These are phyloP conservation scores for Cucurbita moschata DNA, from an alignment of 306 rosid genomes.

Conservation along the genomic window DNA sequence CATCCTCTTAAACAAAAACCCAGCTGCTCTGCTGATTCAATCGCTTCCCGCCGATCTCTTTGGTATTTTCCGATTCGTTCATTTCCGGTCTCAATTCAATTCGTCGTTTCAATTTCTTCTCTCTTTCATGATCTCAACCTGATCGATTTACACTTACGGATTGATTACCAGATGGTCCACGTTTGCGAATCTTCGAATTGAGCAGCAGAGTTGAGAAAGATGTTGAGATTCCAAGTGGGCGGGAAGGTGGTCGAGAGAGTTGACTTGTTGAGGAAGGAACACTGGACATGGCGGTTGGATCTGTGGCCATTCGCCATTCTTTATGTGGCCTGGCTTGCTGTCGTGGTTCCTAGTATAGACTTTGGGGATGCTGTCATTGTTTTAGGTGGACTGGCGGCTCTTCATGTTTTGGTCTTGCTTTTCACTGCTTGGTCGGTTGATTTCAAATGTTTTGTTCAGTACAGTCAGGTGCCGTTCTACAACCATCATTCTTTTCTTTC, in stretches of 20 bases:
- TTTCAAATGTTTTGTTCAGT: constrained; percentile 70
- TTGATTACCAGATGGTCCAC: neutral
- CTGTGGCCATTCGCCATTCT: constrained; percentile 58
- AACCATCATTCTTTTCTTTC: neutral
- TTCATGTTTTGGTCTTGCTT: constrained; percentile 65
- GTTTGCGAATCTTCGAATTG: neutral
- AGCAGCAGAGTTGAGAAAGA: constrained; percentile 10
- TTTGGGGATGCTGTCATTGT: constrained; percentile 57
- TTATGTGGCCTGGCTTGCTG: constrained; percentile 38
- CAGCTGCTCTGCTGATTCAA: neutral
- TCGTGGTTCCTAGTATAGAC: constrained; percentile 61
- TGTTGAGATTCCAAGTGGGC: constrained; percentile 68
- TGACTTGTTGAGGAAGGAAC: constrained; percentile 64
- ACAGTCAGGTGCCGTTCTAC: constrained; percentile 37
- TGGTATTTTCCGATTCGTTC: neutral
- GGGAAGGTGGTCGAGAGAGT: constrained; percentile 88
- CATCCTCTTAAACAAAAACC: neutral
- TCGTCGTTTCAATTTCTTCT: neutral
- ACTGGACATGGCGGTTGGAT: constrained; percentile 58
- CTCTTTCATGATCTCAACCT: neutral
- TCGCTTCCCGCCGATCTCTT: constrained; percentile 7
- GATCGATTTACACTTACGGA: neutral
- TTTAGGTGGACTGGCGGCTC: constrained; percentile 42
- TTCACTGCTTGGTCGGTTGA: constrained; percentile 94
- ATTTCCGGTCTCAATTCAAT: neutral